Conservation (phyloP, 352 stramenopile species). For the Globisporangium alternatum region DNA sequence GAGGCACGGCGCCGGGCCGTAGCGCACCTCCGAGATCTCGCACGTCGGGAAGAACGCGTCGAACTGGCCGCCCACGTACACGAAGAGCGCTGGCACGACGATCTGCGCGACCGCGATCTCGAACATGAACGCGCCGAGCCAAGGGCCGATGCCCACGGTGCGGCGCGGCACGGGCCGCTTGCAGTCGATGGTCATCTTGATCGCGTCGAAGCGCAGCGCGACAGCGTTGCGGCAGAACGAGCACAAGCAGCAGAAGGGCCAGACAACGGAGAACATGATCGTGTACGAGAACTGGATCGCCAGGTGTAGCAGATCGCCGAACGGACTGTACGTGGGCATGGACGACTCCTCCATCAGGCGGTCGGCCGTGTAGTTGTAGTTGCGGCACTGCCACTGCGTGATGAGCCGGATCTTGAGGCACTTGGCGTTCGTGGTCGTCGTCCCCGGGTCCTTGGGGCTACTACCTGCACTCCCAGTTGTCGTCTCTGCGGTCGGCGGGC, state of each 20-base stretch:
- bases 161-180: constrained; percentile 48
- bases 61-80: constrained; percentile 64
- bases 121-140: constrained; percentile 51
- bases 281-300: constrained; percentile 71
- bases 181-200: constrained; percentile 68
- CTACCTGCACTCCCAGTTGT: not conserved
- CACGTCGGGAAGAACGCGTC: constrained; percentile 48
- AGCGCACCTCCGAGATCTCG: constrained; percentile 31
- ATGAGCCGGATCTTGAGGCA: constrained; percentile 34
- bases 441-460: not conserved
- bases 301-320: constrained; percentile 51
- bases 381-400: constrained; percentile 57
- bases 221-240: constrained; percentile 48
- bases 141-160: constrained; percentile 53
- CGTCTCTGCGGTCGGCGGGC: not conserved
- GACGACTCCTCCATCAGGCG: constrained; percentile 55
- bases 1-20: constrained; percentile 35
- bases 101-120: constrained; percentile 49
- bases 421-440: not conserved
- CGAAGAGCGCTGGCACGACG: constrained; percentile 50
- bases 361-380: constrained; percentile 57
- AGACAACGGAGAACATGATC: constrained; percentile 67
- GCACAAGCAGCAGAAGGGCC: constrained; percentile 59
- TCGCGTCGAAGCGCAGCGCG: constrained; percentile 53
- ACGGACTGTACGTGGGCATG: constrained; percentile 56